Conservation (phyloP, 805 yeast species). For the Metschnikowia lunata region DNA sequence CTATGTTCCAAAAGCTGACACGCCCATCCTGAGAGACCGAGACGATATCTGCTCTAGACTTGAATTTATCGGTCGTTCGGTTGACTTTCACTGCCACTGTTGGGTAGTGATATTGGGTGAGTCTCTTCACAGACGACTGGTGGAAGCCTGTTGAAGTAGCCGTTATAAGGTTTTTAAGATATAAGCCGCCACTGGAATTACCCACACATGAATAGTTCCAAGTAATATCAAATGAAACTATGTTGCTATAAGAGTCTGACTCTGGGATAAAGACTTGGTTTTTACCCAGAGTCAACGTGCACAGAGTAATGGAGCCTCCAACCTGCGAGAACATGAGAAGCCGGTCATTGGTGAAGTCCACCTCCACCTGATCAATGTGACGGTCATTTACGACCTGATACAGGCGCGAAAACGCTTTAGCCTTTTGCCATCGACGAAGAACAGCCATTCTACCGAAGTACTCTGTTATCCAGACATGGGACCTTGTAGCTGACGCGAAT, state of each 20-base stretch:
- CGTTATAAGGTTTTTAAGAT: conserved; percentile 30
- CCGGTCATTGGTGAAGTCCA: conserved; percentile 23
- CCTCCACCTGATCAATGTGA: conserved; percentile 18
- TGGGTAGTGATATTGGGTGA: conserved; percentile 13
- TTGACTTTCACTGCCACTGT: conserved; percentile 21
- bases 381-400: conserved; percentile 29
- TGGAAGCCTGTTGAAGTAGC: conserved; percentile 28
- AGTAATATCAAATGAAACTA: conserved; percentile 22
- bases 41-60: conserved; percentile 24
- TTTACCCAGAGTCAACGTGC: conserved; percentile 32
- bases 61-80: conserved; percentile 21
- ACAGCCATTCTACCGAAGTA: conserved; percentile 36
- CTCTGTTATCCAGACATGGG: conserved; percentile 45
- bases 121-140: conserved; percentile 19
- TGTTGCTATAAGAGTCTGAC: conserved; percentile 14
- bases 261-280: conserved; percentile 39
- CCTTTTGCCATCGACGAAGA: conserved; percentile 38
- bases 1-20: conserved; percentile 24
- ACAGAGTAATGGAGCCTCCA: conserved; percentile 28
- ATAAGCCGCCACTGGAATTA: conserved; percentile 25
- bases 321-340: conserved; percentile 27
- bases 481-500: conserved; percentile 45
- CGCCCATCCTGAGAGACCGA: conserved; percentile 23
- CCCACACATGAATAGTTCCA: conserved; percentile 34
- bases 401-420: conserved; percentile 23